Base-by-base conservation (phyloP, 345 rosid species). In the Crucihimalaya himalaica region DNA sequence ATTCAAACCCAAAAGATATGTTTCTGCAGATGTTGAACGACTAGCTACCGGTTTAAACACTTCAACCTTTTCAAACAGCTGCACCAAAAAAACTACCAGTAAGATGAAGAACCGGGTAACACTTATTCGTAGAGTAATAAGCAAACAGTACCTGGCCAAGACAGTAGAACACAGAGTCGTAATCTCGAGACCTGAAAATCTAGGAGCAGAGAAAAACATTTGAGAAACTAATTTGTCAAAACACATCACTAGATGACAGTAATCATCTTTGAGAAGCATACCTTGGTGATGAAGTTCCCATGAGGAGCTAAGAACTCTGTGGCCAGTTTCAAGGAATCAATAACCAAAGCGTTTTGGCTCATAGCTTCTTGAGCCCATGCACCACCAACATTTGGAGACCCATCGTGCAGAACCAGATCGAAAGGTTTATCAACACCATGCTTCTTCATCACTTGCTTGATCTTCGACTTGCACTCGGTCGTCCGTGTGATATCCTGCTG, bases 141-240 rank as follows among this genome's bases (percentile, higher is more conserved):
- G 16, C 19, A 42, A 52, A 27, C 66, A 64, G 6, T 56, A 90
- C 99, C 97, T 85, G 87, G 32, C 84, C 75, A 57, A 92, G 88
- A 73, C 99, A 95, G 73, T 74, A 95, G 50, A 85, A 66, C 37
- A 95, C 94, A 56, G 94, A 81, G 79, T 82, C 87, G 64, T 88
- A 95, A 62, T 95, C 99, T 62, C 90, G 92, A 34, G 99, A 95
- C 89, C 97, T 87, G 86, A 92, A 95, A 80, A 92, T 88, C 97
- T 88, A 68, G 10, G 43, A 74, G 7, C 51, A 47, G 39, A 76
- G 11, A 6, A 58, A 37, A 11, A 0, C 51, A 0, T 14, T 48
- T n/a, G 27, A 34, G 37, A 34, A 34, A 34, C 37, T 34, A 8
- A 8, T 8, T 5, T 34, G 11, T 34, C 37, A 34, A 34, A 34